A percentile compares a stretch with the other conserved stretches of the same genome.
These are phyloP conservation scores for Tuber indicum DNA, from an alignment of 495 filamentous ascomycete species.

Conservation along the genomic window DNA sequence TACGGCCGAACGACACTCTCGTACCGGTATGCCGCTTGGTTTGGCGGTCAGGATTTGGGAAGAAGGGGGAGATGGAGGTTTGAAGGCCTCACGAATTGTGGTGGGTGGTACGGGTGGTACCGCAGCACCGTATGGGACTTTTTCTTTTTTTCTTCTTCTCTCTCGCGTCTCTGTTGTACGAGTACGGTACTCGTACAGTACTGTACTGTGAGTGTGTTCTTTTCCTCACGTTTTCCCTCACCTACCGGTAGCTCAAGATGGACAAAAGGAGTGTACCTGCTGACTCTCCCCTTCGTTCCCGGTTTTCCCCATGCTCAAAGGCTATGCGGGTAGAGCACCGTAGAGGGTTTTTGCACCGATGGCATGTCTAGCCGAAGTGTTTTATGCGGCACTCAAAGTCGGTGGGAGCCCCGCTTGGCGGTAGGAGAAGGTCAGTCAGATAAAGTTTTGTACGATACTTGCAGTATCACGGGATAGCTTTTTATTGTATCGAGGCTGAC, in stretches of 20 bases:
- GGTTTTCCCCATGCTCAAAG: not conserved
- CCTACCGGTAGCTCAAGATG: constrained; percentile 13
- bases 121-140: not conserved
- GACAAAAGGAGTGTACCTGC: constrained; percentile 14
- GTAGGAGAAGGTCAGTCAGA: not conserved
- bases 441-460: not conserved
- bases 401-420: not conserved
- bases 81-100: not conserved
- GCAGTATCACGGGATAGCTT: not conserved
- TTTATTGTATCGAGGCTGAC: not conserved
- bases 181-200: too few relatives aligned
- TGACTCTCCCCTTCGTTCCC: constrained; percentile 13
- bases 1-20: too few relatives aligned
- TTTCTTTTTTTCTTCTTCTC: constrained; percentile 14
- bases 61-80: constrained; percentile 6
- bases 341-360: not conserved
- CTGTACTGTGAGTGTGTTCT: not conserved
- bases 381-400: not conserved
- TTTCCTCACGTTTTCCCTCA: constrained; percentile 21
- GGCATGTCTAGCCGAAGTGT: not conserved
- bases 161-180: constrained; percentile 5
- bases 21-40: too few relatives aligned
- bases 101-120: constrained; percentile 3
- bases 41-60: not conserved
- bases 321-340: not conserved